These are phyloP conservation scores for Scheffersomyces quercinus DNA, from an alignment of 1,139 yeast genomes.

Conservation along the genomic window DNA sequence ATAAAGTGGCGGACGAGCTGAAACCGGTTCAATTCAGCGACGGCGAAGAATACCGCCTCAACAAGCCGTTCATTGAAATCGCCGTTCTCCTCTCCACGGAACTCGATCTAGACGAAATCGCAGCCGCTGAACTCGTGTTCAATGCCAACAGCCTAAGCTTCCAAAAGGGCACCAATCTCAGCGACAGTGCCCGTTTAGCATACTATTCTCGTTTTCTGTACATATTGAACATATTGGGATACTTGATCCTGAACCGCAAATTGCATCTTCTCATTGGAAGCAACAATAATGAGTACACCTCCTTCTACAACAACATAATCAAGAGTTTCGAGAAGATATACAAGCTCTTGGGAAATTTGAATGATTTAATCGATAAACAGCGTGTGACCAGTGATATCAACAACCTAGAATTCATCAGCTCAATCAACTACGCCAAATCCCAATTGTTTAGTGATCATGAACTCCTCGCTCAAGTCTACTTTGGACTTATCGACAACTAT, in stretches of 20 bases:
- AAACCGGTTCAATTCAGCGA: conserved; percentile 50
- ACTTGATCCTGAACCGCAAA: conserved; percentile 38
- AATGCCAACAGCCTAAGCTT: conserved; percentile 42
- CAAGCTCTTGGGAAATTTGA: conserved; percentile 51
- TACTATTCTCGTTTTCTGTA: conserved; percentile 71
- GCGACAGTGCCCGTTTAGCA: conserved; percentile 71
- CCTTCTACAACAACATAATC: conserved; percentile 42
- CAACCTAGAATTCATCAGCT: conserved; percentile 52
- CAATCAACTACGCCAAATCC: conserved; percentile 59
- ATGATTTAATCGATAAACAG: conserved; percentile 68
- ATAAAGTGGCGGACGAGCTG: conserved; percentile 45
- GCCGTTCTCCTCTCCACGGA: conserved; percentile 58
- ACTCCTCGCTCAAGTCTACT: conserved; percentile 63
- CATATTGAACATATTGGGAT: conserved; percentile 69
- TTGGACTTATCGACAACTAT: conserved; percentile 45
- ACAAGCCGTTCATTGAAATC: conserved; percentile 54
- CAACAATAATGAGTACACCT: conserved; percentile 14
- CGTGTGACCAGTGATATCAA: conserved; percentile 43
- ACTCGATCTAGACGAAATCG: conserved; percentile 38
- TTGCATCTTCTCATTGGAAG: conserved; percentile 21
- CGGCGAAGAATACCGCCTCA: conserved; percentile 68
- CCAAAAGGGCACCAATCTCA: conserved; percentile 53
- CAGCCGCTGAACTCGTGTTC: conserved; percentile 38
- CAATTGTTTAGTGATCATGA: conserved; percentile 72
- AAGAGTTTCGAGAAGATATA: conserved; percentile 61